phyloP scores from a whole-genome alignment of 2,329 filamentous ascomycete species.

The Pyricularia sp. region DNA sequence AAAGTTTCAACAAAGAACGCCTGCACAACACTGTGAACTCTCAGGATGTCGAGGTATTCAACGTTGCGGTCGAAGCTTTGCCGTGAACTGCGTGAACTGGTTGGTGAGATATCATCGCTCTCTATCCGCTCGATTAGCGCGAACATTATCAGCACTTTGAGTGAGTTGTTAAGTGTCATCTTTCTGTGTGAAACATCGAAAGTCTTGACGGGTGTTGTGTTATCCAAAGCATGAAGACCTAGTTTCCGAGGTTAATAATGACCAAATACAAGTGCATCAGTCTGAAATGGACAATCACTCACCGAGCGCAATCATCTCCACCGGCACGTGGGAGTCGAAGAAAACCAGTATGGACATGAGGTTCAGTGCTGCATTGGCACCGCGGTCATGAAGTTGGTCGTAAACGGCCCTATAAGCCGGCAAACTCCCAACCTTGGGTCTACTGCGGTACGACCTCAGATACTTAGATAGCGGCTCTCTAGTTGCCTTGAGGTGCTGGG shows the following conservation, averaged over 20 bases:
- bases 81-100: slow-evolving; percentile 24
- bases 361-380: slow-evolving; percentile 43
- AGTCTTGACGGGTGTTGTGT: slow-evolving; percentile 31
- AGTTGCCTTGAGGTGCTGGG: slow-evolving; percentile 46
- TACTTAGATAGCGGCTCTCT: slow-evolving; percentile 49
- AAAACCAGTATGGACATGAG: slow-evolving; percentile 53
- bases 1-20: slow-evolving; percentile 37
- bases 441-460: slow-evolving; percentile 40
- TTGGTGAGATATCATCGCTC: slow-evolving; percentile 24
- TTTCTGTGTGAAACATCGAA: slow-evolving; percentile 22
- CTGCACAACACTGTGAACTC: slow-evolving; percentile 38
- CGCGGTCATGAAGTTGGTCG: slow-evolving; percentile 33
- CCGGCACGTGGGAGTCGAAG: slow-evolving; percentile 50
- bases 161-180: slow-evolving; percentile 31
- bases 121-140: slow-evolving; percentile 39
- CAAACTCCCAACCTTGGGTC: slow-evolving; percentile 38
- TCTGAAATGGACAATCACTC: slow-evolving; percentile 8
- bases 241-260: background rate
- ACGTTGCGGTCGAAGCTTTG: slow-evolving; percentile 25
- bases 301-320: slow-evolving; percentile 51
- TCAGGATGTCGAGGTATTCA: slow-evolving; percentile 35
- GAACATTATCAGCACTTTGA: slow-evolving; percentile 36
- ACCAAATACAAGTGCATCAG: background rate
- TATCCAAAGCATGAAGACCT: slow-evolving; percentile 33
- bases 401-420: slow-evolving; percentile 33